phyloP scores from a whole-genome alignment of 345 rosid species.

The Citrus australasica region DNA sequence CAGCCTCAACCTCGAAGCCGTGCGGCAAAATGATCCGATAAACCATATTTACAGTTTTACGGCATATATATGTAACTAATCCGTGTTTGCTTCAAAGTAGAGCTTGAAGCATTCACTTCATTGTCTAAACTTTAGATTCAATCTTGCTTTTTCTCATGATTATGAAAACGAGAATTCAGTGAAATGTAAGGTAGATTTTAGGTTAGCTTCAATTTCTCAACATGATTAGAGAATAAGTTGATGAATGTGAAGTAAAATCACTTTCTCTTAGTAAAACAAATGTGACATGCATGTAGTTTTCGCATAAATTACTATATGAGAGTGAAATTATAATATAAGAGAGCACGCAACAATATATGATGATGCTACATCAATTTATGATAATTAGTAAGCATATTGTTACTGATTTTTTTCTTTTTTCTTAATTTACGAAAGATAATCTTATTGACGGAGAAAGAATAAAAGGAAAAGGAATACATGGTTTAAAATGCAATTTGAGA shows the following conservation, averaged over 20 bases:
- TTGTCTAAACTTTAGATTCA: slow-evolving; percentile 5
- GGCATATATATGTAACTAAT: background rate
- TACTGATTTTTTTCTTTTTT: too few species aligned
- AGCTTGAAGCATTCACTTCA: background rate
- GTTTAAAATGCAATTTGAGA: slow-evolving; percentile 2
- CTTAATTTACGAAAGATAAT: too few species aligned
- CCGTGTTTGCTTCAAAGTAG: slow-evolving; percentile 15
- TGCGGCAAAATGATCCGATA: background rate
- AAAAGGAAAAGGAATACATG: background rate
- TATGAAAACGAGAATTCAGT: background rate
- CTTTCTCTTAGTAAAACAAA: too few species aligned
- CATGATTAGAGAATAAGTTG: background rate
- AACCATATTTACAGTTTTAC: background rate
- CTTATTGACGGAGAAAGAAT: too few species aligned
- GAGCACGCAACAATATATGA: too few species aligned
- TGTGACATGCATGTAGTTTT: too few species aligned
- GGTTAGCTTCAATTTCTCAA: too few species aligned
- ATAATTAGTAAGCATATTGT: too few species aligned
- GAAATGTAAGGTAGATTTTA: background rate
- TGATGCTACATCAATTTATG: too few species aligned
- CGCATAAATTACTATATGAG: too few species aligned
- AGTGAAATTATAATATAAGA: too few species aligned
- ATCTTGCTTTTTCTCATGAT: background rate
- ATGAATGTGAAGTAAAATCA: background rate
- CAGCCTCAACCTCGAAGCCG: slow-evolving; percentile 4